Percentiles rank a stretch among this genome's conserved stretches.
phyloP scores from a whole-genome alignment of 352 stramenopile species.

The Phytophthora pluvialis region DNA sequence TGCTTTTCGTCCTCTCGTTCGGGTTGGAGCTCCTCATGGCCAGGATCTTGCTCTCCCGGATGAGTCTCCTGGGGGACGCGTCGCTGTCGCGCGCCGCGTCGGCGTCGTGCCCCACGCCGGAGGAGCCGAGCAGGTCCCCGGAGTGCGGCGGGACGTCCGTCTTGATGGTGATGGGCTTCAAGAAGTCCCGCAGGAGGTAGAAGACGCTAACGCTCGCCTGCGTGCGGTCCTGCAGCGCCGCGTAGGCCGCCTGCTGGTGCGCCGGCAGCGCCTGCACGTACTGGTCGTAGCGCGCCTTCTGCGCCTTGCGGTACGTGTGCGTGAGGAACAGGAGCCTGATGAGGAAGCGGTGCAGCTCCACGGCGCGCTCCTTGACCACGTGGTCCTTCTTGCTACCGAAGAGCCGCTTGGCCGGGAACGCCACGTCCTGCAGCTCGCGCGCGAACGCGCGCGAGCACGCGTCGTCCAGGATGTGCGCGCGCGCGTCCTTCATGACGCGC shows the following conservation, averaged over 20 bases:
- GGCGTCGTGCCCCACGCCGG: background rate
- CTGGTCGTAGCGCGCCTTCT: conserved; percentile 65
- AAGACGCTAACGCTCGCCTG: conserved; percentile 73
- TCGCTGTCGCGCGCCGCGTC: conserved; percentile 34
- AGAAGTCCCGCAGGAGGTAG: conserved; percentile 72
- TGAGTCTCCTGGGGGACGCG: conserved; percentile 39
- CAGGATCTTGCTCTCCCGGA: conserved; percentile 80
- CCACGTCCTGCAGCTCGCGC: conserved; percentile 38
- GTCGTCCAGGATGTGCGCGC: conserved; percentile 54
- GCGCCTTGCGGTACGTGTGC: conserved; percentile 77
- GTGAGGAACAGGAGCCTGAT: conserved; percentile 76
- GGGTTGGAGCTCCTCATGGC: conserved; percentile 50
- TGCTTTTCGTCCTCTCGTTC: conserved; percentile 16
- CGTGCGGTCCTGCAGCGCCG: conserved; percentile 43
- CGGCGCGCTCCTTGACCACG: conserved; percentile 75
- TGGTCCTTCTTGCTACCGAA: conserved; percentile 75
- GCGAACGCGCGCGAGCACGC: conserved; percentile 52
- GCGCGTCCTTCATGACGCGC: conserved; percentile 68
- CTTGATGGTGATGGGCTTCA: conserved; percentile 58
- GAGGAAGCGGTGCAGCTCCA: conserved; percentile 79
- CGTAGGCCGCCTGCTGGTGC: conserved; percentile 33
- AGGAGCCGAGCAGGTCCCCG: conserved; percentile 24
- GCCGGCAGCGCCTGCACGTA: conserved; percentile 42
- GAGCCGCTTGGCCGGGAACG: conserved; percentile 68
- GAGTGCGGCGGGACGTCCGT: conserved; percentile 29